Evolutionary conservation across 208 protist species (phyloP), one percentile per base, ranked within the genome.

Genomic region (Acanthamoeba culbertsoni): DNA sequence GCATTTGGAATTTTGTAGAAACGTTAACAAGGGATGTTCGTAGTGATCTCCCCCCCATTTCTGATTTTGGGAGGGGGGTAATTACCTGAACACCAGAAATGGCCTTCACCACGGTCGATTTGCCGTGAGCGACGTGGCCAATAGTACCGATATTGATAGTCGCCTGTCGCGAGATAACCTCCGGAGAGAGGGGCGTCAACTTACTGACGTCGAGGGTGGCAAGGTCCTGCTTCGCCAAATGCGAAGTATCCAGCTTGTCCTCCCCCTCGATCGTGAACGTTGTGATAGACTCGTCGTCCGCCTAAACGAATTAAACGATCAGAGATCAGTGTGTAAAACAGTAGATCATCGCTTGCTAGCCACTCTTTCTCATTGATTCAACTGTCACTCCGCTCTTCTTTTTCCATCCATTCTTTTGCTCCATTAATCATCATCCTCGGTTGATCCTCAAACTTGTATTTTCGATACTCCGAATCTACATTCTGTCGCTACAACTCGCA

Each of bases 121-220:
- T 99, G 93, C 99, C 99, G 97, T 99, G 99, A 5, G 99, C 99
- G 42, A 99, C 99, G 95, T 99, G 99, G 62, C 99, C 99, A 95
- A 99, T 99, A 31, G 99, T 99, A 91, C 99, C 99, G 93, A 99
- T 99, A 96, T 99, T 99, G 88, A 99, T 99, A 14, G 99, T 99
- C 14, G 99, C 99, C 97, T 99, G 99, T n/a, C 99, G 96, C 31
- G 96, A 98, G 95, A 99, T 99, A 43, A 99, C 98, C 89, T 99
- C 98, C 89, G 97, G 98, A 65, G 98, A 99, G 57, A 99, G 96
- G 57, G 99, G 98, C 45, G 86, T 97, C 40, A 99, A 96, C 71
- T 96, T 97, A 45, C 73, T 48, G 4, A 96, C 62, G 62, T 98
- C 94, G 45, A 98, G 75, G 23, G 75, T 86, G 75, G 75, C 46